Percentiles rank a stretch among this genome's conserved stretches.
These are phyloP conservation scores for Solanum corneliomulleri DNA, from an alignment of 257 asterid genomes.

Conservation along the genomic window DNA sequence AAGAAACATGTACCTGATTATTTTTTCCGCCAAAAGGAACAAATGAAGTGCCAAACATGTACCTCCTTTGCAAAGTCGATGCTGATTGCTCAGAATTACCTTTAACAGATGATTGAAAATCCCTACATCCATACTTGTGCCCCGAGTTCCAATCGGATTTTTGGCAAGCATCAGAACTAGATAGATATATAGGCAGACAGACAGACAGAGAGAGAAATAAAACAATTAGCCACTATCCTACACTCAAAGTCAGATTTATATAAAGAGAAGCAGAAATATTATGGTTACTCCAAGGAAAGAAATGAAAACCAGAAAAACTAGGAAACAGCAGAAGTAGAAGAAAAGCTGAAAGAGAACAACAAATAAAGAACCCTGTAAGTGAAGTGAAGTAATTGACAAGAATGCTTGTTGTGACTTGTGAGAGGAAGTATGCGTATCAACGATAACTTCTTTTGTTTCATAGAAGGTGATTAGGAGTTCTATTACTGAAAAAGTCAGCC, in stretches of 20 bases:
- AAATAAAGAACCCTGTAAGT: background rate
- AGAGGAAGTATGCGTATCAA: background rate
- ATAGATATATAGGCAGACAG: background rate
- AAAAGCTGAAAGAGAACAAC: background rate
- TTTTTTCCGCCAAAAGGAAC: constrained; percentile 23
- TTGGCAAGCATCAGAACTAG: constrained; percentile 76
- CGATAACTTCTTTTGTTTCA: background rate
- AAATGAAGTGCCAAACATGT: constrained; percentile 13
- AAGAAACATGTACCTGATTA: constrained; percentile 27
- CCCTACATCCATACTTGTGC: constrained; percentile 59
- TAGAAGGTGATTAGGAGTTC: background rate
- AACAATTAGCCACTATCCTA: background rate
- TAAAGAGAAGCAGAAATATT: background rate
- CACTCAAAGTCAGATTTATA: background rate
- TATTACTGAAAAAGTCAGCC: background rate
- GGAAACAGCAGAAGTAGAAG: background rate
- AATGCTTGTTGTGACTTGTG: background rate
- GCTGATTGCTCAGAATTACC: background rate
- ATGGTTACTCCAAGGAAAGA: background rate
- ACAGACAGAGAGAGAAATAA: background rate
- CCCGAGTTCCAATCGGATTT: constrained; percentile 61
- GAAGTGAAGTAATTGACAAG: background rate
- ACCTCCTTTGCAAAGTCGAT: constrained; percentile 17
- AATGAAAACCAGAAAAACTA: background rate
- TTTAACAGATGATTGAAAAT: constrained; percentile 27